A percentile compares a stretch with the other conserved stretches of the same genome.
phyloP scores from a whole-genome alignment of 352 stramenopile genomes.

The Globisporangium spinosum region DNA sequence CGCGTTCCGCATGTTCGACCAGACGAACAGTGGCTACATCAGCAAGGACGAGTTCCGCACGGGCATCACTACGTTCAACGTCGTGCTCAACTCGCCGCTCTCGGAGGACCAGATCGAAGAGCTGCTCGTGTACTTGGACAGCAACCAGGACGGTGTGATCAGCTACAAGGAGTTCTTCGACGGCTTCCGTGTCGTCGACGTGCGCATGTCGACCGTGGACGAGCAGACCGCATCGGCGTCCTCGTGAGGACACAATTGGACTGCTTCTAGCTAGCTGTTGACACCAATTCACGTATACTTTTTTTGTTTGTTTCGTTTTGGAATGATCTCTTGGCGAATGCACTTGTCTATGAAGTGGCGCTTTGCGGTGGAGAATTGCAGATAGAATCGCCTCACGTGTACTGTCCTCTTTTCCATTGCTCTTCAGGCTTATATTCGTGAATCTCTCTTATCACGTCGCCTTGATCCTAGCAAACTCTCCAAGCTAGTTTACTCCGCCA shows the following conservation, averaged over 20 bases:
- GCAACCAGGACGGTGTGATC: constrained; percentile 88
- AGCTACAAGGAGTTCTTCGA: constrained; percentile 94
- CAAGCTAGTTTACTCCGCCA: neutral
- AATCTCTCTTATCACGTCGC: neutral
- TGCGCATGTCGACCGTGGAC: constrained; percentile 41
- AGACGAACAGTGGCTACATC: constrained; percentile 77
- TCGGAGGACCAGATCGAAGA: constrained; percentile 91
- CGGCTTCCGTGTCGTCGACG: constrained; percentile 86
- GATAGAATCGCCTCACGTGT: too few species aligned
- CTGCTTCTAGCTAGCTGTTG: too few species aligned
- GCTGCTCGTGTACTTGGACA: constrained; percentile 85
- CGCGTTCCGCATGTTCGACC: constrained; percentile 91
- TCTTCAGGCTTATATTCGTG: neutral
- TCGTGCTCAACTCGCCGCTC: constrained; percentile 87
- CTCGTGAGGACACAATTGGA: neutral
- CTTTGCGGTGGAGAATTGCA: too few species aligned
- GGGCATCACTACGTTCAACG: constrained; percentile 86
- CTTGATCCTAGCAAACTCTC: neutral
- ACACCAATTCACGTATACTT: too few species aligned
- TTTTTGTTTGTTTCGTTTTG: too few species aligned
- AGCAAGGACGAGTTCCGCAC: constrained; percentile 82
- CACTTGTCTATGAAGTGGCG: neutral
- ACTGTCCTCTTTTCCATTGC: too few species aligned
- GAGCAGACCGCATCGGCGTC: constrained; percentile 16
- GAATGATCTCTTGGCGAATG: neutral